phyloP scores from a whole-genome alignment of 345 rosid species.

The Psidium friedrichsthalianum region DNA sequence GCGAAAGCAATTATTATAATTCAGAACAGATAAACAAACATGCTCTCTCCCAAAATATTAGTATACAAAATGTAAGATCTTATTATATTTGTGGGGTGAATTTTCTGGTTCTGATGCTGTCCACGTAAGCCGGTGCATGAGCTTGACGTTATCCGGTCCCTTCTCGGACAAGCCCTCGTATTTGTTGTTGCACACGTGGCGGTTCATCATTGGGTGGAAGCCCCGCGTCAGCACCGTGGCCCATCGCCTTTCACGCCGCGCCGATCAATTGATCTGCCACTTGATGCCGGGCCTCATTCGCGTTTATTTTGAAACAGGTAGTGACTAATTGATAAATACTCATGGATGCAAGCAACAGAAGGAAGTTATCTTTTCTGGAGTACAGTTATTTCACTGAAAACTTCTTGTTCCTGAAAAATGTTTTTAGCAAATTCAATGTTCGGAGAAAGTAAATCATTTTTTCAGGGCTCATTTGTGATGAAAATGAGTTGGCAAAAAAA shows the following conservation, averaged over 20 bases:
- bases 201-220: not conserved
- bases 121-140: not conserved
- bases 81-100: not conserved
- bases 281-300: not conserved
- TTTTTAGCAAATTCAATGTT: not conserved
- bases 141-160: not conserved
- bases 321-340: not conserved
- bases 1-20: not conserved
- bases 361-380: not conserved
- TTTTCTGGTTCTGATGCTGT: too few species aligned
- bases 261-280: not conserved
- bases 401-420: not conserved
- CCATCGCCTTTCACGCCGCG: not conserved
- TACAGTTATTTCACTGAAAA: not conserved
- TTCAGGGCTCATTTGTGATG: rapidly evolving
- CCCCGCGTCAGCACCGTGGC: not conserved
- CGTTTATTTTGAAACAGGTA: not conserved
- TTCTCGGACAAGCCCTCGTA: not conserved
- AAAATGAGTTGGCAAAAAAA: not conserved
- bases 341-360: not conserved
- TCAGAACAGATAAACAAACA: not conserved
- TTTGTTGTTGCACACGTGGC: not conserved
- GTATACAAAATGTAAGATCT: not conserved
- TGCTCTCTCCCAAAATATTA: not conserved
- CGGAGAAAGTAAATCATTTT: not conserved